phyloP scores from a whole-genome alignment of 2,329 filamentous ascomycete genomes.

The Penicillium sclerotigenum region DNA sequence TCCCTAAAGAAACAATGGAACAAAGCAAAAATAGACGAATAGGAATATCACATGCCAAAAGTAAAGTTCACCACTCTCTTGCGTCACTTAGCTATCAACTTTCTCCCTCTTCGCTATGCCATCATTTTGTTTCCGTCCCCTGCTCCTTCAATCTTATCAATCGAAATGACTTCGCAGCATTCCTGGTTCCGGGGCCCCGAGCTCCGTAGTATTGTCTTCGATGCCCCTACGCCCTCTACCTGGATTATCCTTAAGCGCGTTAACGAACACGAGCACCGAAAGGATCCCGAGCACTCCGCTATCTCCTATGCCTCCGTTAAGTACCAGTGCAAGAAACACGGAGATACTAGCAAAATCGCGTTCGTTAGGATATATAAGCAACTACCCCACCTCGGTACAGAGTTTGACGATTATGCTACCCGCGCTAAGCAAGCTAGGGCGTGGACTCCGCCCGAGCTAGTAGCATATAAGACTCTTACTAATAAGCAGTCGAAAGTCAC shows the following conservation, averaged over 20 bases:
- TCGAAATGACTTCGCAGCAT: neutral
- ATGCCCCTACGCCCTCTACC: neutral
- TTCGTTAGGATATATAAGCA: neutral
- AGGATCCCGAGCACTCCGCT: neutral
- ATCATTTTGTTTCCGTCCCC: neutral
- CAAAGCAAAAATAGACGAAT: too few species aligned
- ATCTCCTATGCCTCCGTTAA: neutral
- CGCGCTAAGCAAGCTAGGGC: neutral
- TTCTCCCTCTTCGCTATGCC: neutral
- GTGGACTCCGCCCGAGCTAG: neutral
- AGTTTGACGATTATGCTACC: neutral
- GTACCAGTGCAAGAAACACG: neutral
- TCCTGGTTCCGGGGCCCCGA: neutral
- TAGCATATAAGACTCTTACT: neutral
- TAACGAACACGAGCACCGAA: neutral
- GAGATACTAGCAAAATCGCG: neutral
- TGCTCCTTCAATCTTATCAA: neutral
- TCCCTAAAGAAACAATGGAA: too few species aligned
- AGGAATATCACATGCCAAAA: neutral
- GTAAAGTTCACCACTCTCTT: neutral
- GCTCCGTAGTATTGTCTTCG: neutral
- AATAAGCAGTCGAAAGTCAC: neutral
- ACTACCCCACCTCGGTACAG: neutral
- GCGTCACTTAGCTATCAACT: neutral
- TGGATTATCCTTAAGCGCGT: neutral